Evolutionary conservation across 2,329 filamentous ascomycete species (phyloP), one percentile per base, ranked within the genome.

Genomic region (Penicillium sclerotiorum): DNA sequence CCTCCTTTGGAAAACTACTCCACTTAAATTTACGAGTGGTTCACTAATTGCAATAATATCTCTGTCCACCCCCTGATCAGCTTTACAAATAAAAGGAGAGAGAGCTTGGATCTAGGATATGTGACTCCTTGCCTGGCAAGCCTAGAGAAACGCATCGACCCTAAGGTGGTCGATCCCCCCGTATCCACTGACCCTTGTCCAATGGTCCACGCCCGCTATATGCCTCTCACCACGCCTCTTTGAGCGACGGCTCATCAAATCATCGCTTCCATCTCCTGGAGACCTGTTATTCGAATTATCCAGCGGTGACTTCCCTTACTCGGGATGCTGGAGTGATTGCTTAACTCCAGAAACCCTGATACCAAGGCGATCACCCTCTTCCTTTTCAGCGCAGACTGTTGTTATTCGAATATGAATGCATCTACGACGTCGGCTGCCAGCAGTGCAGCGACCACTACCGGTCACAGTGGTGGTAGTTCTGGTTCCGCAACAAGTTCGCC

Each of bases 401-500:
- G 39, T 43, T 13, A 21, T 20, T 39, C 50, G 40, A 44, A 56
- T 40, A 71, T 71, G 68, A 55, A 65, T 36, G 49, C 66, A 42
- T 62, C 64, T 15, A 56, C 66, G 28, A 61, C 54, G 36, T 55
- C 67, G 18, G 47, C 60, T 25, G 49, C 67, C 13, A 58, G 37
- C 45, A 52, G 53, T 33, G 49, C 66, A 23, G 67, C 57, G n/a
- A 60, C 65, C 35, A 63, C 57, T 35, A 55, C 68, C 20, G 58
- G 55, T 55, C 51, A 58, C 45, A 60, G 53, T 56, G 54, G 45
- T 11, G 68, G 69, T 47, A 65, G 66, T 39, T 49, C 47, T 8
- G 69, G 68, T 55, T 64, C 64, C 39, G 81, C 81, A 28, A 87
- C 84, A 37, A 89, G 81, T 67, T 91, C 88, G 30, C 89, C 89